Evolutionary conservation across 257 asterid species (phyloP).

Genomic region (Nicotiana tomentosiformis): DNA sequence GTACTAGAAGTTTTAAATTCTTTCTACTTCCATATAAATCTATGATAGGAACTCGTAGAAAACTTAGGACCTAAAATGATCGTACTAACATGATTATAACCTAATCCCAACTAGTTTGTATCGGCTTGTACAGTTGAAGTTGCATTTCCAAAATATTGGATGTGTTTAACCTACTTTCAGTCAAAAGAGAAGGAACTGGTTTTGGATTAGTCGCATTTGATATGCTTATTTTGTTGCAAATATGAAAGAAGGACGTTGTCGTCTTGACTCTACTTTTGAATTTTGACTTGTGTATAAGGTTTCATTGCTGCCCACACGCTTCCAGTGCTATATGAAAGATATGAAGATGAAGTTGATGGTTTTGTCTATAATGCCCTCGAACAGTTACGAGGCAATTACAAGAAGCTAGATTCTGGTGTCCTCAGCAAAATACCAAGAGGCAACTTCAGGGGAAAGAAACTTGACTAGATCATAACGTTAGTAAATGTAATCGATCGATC

Average conservation of each 20-base stretch:
- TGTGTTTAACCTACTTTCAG: neutral
- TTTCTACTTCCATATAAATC: neutral
- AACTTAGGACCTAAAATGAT: neutral
- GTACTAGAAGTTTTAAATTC: neutral
- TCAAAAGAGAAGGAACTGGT: neutral
- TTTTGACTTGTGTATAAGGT: slow-evolving; percentile 31
- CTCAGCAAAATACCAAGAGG: slow-evolving; percentile 52
- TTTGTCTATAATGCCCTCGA: slow-evolving; percentile 41
- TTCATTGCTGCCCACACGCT: slow-evolving; percentile 80
- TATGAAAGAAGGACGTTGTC: neutral
- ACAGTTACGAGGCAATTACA: slow-evolving; percentile 54
- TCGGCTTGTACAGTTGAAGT: neutral
- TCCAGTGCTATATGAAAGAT: slow-evolving; percentile 72
- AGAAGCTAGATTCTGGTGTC: slow-evolving; percentile 56
- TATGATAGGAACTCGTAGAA: neutral
- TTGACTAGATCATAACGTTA: slow-evolving; percentile 24
- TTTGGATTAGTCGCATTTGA: neutral
- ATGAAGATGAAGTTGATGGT: slow-evolving; percentile 67
- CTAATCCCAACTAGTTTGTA: neutral
- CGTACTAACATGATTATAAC: neutral
- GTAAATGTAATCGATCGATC: neutral
- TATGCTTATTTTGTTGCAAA: neutral
- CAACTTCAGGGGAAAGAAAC: slow-evolving; percentile 46
- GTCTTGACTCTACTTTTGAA: neutral
- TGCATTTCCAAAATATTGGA: neutral